Evolutionary conservation across 148 eudicot genomes (phyloP), one percentile per base, ranked within the genome.

Genomic region (Arbutus unedo): DNA sequence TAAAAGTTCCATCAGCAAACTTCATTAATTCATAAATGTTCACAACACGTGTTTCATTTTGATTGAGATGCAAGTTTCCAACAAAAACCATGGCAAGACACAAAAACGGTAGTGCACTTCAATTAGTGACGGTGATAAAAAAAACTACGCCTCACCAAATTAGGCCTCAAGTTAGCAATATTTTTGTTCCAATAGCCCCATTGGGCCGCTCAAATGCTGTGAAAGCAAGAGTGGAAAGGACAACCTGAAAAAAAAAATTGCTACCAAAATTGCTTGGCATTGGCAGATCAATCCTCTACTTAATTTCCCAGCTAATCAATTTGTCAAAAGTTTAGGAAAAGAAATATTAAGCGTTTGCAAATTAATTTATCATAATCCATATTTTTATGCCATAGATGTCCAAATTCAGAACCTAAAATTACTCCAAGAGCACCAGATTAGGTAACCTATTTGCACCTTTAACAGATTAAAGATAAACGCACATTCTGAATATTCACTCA

Each of bases 141-240:
- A 60, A 57, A 67, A 72, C 77, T n/a, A n/a, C 7, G 25, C 56
- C 93, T 89, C 87, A 96, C 99, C 94, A 96, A 85, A 85, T 96
- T 98, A 74, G 95, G 82, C 82, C 98, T 92, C 14, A 98, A 96
- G 89, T 96, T 85, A 89, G 79, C 90, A 96, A 82, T 82, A 94
- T 82, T 88, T 76, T 88, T 60, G 99, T 96, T 51, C 99, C 99
- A 84, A 94, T 88, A 76, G 99, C 99, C 62, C 83, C 93, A 87
- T 96, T 96, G 83, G 99, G 99, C 75, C 94, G 98, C 87, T 96
- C 99, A 89, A 96, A 96, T 81, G 98, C 94, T 78, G 98, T 84
- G 89, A 96, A 96, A 87, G 98, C 98, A 73, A 94, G 91, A 23
- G 99, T 96, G 68, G 85, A 94, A 80, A 96, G 86, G 55, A 96